Base-by-base conservation (phyloP, 805 yeast genomes). In the Candida silvatica region DNA sequence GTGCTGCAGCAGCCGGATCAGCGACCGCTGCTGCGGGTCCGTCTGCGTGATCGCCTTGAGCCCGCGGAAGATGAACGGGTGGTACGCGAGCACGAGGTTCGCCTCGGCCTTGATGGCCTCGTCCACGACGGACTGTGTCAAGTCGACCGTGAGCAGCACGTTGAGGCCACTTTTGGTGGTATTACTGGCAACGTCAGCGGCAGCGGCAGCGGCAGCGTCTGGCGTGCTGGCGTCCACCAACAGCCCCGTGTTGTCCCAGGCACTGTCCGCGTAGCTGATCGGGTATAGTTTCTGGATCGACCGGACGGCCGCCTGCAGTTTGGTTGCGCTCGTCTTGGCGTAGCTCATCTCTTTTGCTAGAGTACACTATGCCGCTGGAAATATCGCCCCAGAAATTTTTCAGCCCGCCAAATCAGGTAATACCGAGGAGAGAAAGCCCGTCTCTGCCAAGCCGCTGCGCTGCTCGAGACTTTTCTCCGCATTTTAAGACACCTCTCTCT, bases 161-260 rank as follows among this genome's bases (percentile, higher is more conserved):
- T 56, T 58, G 27, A 61, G 45, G n/a, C 43, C 40, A 14, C 45
- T 48, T 2, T 41, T 31, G 12, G 11, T 23, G 4, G 23, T 27
- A 6, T 6, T 9, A n/a, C n/a, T n/a, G n/a, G n/a, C n/a, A 22
- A 22, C 24, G 24, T 7, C 11, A 7, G 46, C 20, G 2, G 43
- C 38, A 3, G 45, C 39, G 8, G 27, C 17, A 12, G 11, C 32
- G n/a, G n/a, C 14, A 9, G 16, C 31, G 18, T 17, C 8, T 9
- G 15, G 11, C 16, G 42, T 37, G 3, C 47, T 48, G 8, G 75
- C 59, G 49, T 88, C 95, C 7, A 92, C 80, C 30, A 92, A 58
- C 23, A 92, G 64, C 1, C 98, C 98, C 0, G 96, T 88, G 56
- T 92, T 92, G 52, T 92, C 98, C 98, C 98, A 92, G 3, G 87